These are phyloP conservation scores for Dendryphion nanum DNA, from an alignment of 2,329 filamentous ascomycete species.

Conservation along the genomic window DNA sequence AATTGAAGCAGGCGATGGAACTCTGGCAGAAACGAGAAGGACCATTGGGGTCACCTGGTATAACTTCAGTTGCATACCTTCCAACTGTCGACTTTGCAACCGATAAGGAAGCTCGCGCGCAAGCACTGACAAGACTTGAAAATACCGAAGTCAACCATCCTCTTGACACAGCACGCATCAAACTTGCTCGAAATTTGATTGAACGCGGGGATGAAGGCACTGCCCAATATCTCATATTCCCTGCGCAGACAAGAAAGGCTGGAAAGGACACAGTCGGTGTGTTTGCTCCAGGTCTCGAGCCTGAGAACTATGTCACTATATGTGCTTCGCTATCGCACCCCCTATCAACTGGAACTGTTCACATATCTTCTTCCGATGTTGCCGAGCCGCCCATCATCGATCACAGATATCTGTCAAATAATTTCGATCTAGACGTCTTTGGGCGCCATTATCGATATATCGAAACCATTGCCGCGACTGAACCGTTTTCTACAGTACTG, in stretches of 20 bases:
- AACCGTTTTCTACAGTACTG: conserved; percentile 33
- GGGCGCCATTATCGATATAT: conserved; percentile 34
- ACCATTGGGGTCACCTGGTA: conserved; percentile 4
- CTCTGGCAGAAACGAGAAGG: conserved; percentile 5
- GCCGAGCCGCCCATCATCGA: conserved; percentile 38
- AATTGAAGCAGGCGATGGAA: conserved; percentile 6
- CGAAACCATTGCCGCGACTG: conserved; percentile 31
- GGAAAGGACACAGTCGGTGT: conserved; percentile 41
- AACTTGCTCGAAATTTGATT: conserved; percentile 18
- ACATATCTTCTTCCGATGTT: conserved; percentile 33
- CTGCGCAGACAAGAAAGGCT: conserved; percentile 34
- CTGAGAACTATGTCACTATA: conserved; percentile 14
- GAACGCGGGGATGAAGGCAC: conserved; percentile 16
- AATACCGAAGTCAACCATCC: conserved; percentile 5
- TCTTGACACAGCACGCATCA: conserved; percentile 28
- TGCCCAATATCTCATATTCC: conserved; percentile 9
- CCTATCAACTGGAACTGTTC: conserved; percentile 30
- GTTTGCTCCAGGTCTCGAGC: conserved; percentile 12
- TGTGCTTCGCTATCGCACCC: conserved; percentile 24
- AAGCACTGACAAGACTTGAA: not conserved
- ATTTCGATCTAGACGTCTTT: conserved; percentile 42
- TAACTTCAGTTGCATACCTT: conserved; percentile 8
- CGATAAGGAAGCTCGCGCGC: not conserved
- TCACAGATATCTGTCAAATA: conserved; percentile 41
- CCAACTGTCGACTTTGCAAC: conserved; percentile 8